These are phyloP conservation scores for Penicillium sp. DNA, from an alignment of 2,329 filamentous ascomycete genomes.

Conservation along the genomic window DNA sequence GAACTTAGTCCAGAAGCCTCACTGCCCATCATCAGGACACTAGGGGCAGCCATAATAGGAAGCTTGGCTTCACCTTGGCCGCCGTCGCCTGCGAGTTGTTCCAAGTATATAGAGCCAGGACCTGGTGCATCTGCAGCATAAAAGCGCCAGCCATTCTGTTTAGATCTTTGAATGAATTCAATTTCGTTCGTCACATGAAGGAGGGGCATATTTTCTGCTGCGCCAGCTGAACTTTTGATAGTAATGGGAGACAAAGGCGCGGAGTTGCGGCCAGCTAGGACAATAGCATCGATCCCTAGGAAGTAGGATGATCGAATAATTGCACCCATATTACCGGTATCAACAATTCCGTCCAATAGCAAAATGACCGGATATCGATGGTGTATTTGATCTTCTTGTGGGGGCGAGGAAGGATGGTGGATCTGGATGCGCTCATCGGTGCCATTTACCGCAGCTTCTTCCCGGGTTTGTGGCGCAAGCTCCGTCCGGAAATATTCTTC, in stretches of 20 bases:
- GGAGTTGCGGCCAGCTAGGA: slow-evolving; percentile 70
- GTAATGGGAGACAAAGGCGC: slow-evolving; percentile 73
- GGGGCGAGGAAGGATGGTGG: slow-evolving; percentile 16
- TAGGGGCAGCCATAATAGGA: slow-evolving; percentile 58
- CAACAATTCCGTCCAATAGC: slow-evolving; percentile 56
- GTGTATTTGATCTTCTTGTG: slow-evolving; percentile 7
- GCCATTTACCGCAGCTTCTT: slow-evolving; percentile 75
- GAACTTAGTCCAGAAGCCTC: slow-evolving; percentile 73
- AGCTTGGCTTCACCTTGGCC: slow-evolving; percentile 44
- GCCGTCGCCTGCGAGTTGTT: slow-evolving; percentile 12
- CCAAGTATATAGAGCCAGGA: slow-evolving; percentile 26
- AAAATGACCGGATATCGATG: slow-evolving; percentile 42
- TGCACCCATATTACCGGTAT: slow-evolving; percentile 86
- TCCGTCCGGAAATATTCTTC: slow-evolving; percentile 57
- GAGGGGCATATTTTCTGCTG: slow-evolving; percentile 74
- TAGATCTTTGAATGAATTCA: slow-evolving; percentile 68
- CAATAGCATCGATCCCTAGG: slow-evolving; percentile 82
- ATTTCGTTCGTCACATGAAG: slow-evolving; percentile 67
- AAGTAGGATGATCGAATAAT: slow-evolving; percentile 88
- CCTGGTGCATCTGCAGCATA: slow-evolving; percentile 67
- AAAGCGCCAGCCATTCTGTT: slow-evolving; percentile 73
- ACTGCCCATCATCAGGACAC: slow-evolving; percentile 77
- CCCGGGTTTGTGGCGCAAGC: slow-evolving; percentile 66
- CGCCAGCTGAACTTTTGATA: slow-evolving; percentile 84
- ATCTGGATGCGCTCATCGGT: slow-evolving; percentile 52